Evolutionary conservation across 2,329 filamentous ascomycete species (phyloP).

Genomic region (Ophiostoma perfectum): DNA sequence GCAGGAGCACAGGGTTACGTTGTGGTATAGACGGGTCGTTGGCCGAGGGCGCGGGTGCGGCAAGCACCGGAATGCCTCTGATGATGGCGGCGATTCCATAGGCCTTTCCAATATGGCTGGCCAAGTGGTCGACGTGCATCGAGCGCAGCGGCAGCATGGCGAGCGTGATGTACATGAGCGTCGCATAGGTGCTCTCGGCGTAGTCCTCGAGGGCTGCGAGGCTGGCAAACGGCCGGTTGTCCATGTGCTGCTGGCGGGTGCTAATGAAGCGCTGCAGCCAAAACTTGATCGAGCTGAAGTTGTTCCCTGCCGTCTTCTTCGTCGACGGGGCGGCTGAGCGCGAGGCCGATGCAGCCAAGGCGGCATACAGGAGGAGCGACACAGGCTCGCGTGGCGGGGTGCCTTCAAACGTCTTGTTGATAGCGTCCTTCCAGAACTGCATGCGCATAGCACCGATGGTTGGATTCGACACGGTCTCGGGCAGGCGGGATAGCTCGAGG

Average conservation of each 20-base stretch:
- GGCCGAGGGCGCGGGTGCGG: slow-evolving; percentile 60
- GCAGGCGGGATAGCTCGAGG: slow-evolving; percentile 81
- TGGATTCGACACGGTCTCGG: slow-evolving; percentile 83
- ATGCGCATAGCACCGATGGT: slow-evolving; percentile 82
- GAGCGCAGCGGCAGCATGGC: slow-evolving; percentile 74
- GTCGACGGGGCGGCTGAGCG: slow-evolving; percentile 35
- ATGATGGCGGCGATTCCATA: slow-evolving; percentile 80
- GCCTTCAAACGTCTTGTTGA: slow-evolving; percentile 67
- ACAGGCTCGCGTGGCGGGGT: slow-evolving; percentile 85
- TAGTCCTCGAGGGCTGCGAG: slow-evolving; percentile 76
- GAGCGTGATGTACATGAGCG: slow-evolving; percentile 80
- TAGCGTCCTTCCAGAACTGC: slow-evolving; percentile 88
- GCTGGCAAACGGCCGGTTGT: slow-evolving; percentile 72
- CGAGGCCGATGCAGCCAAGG: slow-evolving; percentile 57
- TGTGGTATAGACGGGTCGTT: slow-evolving; percentile 34
- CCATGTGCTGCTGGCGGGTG: slow-evolving; percentile 75
- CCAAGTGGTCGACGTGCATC: slow-evolving; percentile 83
- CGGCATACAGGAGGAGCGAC: slow-evolving; percentile 72
- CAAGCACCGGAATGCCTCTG: slow-evolving; percentile 82
- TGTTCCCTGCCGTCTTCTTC: neutral
- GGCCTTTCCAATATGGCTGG: slow-evolving; percentile 92
- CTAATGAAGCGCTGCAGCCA: slow-evolving; percentile 74
- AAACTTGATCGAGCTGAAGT: slow-evolving; percentile 53
- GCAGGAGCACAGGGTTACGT: slow-evolving; percentile 54
- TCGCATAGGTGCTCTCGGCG: slow-evolving; percentile 91